Evolutionary conservation across 176 grass and related monocot species (phyloP).

Genomic region (Avena insularis): DNA sequence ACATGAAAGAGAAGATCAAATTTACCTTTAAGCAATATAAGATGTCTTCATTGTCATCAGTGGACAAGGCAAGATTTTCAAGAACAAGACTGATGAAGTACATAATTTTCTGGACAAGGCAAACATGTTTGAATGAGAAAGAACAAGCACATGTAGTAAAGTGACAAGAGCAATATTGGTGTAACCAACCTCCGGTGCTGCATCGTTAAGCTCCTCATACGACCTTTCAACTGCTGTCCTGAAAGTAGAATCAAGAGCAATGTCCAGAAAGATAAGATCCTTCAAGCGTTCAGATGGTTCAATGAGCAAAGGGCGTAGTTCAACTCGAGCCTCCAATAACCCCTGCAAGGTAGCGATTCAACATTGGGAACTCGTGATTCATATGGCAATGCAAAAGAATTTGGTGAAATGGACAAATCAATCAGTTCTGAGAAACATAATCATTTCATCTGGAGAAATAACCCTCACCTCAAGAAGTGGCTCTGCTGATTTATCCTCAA

Average conservation of each 20-base stretch:
- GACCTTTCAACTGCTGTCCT: conserved; percentile 93
- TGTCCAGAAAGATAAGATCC: conserved; percentile 98
- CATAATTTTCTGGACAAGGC: conserved; percentile 84
- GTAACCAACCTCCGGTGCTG: conserved; percentile 71
- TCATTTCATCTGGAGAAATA: conserved; percentile 19
- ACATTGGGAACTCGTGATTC: conserved; percentile 36
- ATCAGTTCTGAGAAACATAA: conserved; percentile 19
- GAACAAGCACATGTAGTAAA: conserved; percentile 24
- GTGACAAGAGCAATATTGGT: conserved; percentile 25
- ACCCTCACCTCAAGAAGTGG: conserved; percentile 80
- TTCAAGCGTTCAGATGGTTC: conserved; percentile 77
- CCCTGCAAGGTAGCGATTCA: conserved; percentile 57
- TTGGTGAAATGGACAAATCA: conserved; percentile 32
- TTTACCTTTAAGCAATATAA: conserved; percentile 94
- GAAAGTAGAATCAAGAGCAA: conserved; percentile 94
- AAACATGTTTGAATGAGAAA: conserved; percentile 43
- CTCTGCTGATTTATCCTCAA: conserved; percentile 86
- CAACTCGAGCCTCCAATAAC: conserved; percentile 87
- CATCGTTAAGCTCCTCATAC: conserved; percentile 79
- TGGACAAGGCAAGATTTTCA: conserved; percentile 96
- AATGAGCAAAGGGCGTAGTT: conserved; percentile 75
- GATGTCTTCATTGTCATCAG: conserved; percentile 91
- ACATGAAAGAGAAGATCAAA: conserved; percentile 29
- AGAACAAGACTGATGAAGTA: conserved; percentile 91
- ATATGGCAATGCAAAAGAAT: neutral